Base-by-base conservation (phyloP, 1,284 basidiomycete genomes). In the Afroboletus lepidellus region DNA sequence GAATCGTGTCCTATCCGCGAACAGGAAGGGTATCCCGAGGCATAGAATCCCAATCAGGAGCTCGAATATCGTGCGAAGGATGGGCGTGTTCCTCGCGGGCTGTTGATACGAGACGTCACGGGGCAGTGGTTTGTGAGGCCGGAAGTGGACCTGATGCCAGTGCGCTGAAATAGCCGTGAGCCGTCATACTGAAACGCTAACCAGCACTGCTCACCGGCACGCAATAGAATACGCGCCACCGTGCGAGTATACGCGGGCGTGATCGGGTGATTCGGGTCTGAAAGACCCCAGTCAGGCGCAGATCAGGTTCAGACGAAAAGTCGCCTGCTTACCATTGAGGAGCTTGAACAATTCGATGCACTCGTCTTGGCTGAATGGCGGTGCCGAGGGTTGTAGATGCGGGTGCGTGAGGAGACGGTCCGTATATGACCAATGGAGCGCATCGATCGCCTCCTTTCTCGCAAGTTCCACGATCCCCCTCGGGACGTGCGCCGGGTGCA, bases 371-470 rank as follows among this genome's bases (percentile, higher is more conserved):
- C 75, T 76, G 64, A 90, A 90, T 0, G 87, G 86, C 1, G 85
- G 78, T 3, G 79, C 74, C 11, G 77, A 66, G 3, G 74, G 71
- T 36, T 51, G 42, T 3, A 53, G 41, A 33, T 76, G 73, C 8
- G 80, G 72, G 16, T 84, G 76, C 2, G 84, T 81, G 8, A 87
- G 74, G 15, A 90, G 66, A 43, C 82, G 83, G 61, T 90, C 88
- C 7, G 87, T 85, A 67, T 84, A 88, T 8, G 84, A 79, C 88
- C 88, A 90, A 33, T 79, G 84, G 51, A 90, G 71, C 0, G 79
- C 79, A 53, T 90, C 85, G 61, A 84, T 74, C 1, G 88, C 88
- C 54, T 90, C 87, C 0, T 71, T 67, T 44, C 77, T 77, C 7
- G 83, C 79, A 45, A 74, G 75, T 11, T 70, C 58, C 30, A 65